phyloP scores from a whole-genome alignment of 2,329 filamentous ascomycete genomes.

The Sphaerulina musiva region DNA sequence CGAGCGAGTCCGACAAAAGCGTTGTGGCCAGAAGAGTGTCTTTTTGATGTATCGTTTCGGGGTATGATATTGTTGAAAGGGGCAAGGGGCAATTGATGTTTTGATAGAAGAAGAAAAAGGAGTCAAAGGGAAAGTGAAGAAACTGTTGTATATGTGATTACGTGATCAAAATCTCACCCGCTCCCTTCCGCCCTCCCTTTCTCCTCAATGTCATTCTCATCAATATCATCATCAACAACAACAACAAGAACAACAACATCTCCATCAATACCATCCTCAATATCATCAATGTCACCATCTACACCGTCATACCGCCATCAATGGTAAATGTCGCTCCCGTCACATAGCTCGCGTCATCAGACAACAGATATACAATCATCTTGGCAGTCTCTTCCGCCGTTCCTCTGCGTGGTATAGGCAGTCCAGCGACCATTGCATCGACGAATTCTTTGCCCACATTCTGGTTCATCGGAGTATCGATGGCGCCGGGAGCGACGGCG shows the following conservation, averaged over 20 bases:
- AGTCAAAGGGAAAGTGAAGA: no score
- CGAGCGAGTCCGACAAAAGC: no score
- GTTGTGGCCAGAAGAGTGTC: no score
- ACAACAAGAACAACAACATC: not conserved
- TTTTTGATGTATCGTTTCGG: no score
- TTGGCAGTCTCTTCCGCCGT: constrained; percentile 37
- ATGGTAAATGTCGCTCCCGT: constrained; percentile 43
- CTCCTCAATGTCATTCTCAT: no score
- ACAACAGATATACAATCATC: constrained; percentile 44
- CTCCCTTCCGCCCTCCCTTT: no score
- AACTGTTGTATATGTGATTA: no score
- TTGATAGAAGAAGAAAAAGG: no score
- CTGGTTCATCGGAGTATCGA: constrained; percentile 35
- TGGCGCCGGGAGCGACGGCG: constrained; percentile 21
- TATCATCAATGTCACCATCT: not conserved
- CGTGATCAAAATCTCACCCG: no score
- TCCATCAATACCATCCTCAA: not conserved
- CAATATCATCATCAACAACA: no score
- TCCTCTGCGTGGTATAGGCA: constrained; percentile 17
- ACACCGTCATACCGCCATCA: constrained; percentile 36
- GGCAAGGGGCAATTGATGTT: no score
- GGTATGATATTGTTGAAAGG: no score
- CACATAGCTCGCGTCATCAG: constrained; percentile 42
- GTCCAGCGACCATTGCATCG: not conserved
- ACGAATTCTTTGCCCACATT: not conserved